Conservation (phyloP, 1,284 basidiomycete genomes). For the Ceratobasidium sp. region DNA sequence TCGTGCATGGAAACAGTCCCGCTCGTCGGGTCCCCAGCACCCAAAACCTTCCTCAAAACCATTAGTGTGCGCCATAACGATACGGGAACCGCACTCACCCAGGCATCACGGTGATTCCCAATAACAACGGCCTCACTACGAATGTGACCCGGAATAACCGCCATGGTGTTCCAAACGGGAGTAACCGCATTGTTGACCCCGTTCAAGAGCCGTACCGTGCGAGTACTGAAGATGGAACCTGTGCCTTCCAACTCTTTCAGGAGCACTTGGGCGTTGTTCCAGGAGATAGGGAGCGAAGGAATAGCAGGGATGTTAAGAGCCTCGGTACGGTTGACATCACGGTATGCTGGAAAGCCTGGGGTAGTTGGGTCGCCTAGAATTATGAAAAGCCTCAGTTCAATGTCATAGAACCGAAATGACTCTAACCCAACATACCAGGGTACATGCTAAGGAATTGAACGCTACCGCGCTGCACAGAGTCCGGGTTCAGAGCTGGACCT, state of each 20-base stretch:
- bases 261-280: constrained; percentile 74
- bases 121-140: constrained; percentile 87
- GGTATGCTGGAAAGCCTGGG: constrained; percentile 89
- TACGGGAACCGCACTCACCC: background rate
- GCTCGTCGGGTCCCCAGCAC: constrained; percentile 87
- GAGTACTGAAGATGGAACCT: constrained; percentile 58
- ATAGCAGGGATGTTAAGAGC: constrained; percentile 82
- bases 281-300: constrained; percentile 84
- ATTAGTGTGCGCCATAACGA: constrained; percentile 4
- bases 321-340: constrained; percentile 79
- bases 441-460: constrained; percentile 87
- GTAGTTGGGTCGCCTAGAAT: constrained; percentile 80
- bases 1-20: constrained; percentile 91
- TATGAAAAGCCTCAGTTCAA: background rate
- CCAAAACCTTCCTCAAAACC: constrained; percentile 68
- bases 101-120: constrained; percentile 86
- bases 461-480: constrained; percentile 87
- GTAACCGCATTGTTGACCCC: constrained; percentile 83
- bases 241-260: constrained; percentile 68
- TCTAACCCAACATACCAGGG: constrained; percentile 63
- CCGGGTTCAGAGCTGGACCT: constrained; percentile 90
- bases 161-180: constrained; percentile 91
- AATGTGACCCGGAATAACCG: constrained; percentile 89
- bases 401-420: background rate
- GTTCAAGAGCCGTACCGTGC: constrained; percentile 71